Percentiles rank a stretch among this genome's conserved stretches.
Evolutionary conservation across 768 basidiomycete genomes (phyloP).

Genomic region (Omphalotus guepiniiformis): DNA sequence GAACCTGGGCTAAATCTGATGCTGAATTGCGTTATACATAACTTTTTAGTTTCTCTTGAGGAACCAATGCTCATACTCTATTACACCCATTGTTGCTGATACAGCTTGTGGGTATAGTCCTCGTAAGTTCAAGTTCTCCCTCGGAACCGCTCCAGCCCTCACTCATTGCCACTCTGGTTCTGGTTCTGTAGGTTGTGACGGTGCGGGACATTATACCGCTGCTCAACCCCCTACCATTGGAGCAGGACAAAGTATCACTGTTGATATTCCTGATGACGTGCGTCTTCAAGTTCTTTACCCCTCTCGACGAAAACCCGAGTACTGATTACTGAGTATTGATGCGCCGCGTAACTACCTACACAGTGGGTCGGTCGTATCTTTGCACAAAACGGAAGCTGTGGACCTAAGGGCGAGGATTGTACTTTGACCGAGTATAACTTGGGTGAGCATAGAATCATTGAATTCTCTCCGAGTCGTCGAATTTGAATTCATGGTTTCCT

Average conservation of each 20-base stretch:
- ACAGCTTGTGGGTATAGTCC: conserved; percentile 38
- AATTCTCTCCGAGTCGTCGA: neutral
- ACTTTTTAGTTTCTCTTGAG: conserved; percentile 22
- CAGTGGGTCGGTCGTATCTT: conserved; percentile 42
- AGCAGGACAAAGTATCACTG: conserved; percentile 22
- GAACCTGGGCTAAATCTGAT: neutral
- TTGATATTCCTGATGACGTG: conserved; percentile 26
- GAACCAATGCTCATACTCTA: conserved; percentile 28
- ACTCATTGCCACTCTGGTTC: conserved; percentile 28
- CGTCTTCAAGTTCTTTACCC: neutral
- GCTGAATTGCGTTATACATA: neutral
- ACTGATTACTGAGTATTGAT: neutral
- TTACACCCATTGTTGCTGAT: conserved; percentile 34
- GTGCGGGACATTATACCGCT: conserved; percentile 16
- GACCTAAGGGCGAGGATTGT: conserved; percentile 34
- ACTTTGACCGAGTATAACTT: conserved; percentile 37
- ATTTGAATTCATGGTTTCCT: neutral
- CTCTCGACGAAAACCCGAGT: neutral
- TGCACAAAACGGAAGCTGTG: conserved; percentile 32
- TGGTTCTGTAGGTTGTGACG: conserved; percentile 16
- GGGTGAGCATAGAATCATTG: conserved; percentile 20
- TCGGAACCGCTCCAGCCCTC: conserved; percentile 27
- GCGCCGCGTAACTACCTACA: neutral
- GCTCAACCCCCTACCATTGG: conserved; percentile 27
- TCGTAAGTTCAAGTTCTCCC: conserved; percentile 11